Conservation (phyloP, 352 stramenopile genomes). For the Phytophthora capsici region DNA sequence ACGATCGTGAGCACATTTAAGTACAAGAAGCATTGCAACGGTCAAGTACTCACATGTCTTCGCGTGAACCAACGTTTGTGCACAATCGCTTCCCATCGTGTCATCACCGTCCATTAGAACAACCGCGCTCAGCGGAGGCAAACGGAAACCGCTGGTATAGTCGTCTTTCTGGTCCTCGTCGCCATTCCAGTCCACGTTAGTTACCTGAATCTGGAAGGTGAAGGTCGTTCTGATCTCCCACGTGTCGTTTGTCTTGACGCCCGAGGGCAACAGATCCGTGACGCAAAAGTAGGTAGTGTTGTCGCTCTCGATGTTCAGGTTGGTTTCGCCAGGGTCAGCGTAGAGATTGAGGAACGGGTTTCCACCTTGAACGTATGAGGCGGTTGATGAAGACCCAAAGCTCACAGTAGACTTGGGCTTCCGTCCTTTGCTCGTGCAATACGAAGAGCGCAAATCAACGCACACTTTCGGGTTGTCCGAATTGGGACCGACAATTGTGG, state of each 20-base stretch:
- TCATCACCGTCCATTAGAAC: constrained; percentile 59
- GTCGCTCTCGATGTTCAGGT: constrained; percentile 50
- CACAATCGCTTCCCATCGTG: constrained; percentile 70
- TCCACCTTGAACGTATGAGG: constrained; percentile 73
- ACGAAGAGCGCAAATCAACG: constrained; percentile 61
- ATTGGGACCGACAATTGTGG: constrained; percentile 67
- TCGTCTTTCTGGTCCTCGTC: constrained; percentile 21
- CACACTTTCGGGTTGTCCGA: constrained; percentile 76
- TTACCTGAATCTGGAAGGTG: constrained; percentile 78
- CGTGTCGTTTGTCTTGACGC: constrained; percentile 55
- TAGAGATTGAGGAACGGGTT: constrained; percentile 84
- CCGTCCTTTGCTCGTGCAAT: constrained; percentile 58
- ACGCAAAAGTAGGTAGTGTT: constrained; percentile 85
- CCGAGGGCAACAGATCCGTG: constrained; percentile 67
- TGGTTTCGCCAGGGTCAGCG: constrained; percentile 56
- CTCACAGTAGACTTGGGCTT: constrained; percentile 53
- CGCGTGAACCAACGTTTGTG: constrained; percentile 67
- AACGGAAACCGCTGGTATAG: constrained; percentile 33
- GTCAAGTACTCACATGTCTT: constrained; percentile 60
- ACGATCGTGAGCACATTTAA: constrained; percentile 9
- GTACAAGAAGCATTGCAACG: not conserved
- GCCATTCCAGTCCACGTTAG: constrained; percentile 54
- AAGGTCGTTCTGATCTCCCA: constrained; percentile 79
- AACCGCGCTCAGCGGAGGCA: constrained; percentile 68
- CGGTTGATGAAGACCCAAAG: constrained; percentile 44